phyloP scores from a whole-genome alignment of 1,139 yeast genomes.

The Spencermartinsiella ligniputridi region DNA sequence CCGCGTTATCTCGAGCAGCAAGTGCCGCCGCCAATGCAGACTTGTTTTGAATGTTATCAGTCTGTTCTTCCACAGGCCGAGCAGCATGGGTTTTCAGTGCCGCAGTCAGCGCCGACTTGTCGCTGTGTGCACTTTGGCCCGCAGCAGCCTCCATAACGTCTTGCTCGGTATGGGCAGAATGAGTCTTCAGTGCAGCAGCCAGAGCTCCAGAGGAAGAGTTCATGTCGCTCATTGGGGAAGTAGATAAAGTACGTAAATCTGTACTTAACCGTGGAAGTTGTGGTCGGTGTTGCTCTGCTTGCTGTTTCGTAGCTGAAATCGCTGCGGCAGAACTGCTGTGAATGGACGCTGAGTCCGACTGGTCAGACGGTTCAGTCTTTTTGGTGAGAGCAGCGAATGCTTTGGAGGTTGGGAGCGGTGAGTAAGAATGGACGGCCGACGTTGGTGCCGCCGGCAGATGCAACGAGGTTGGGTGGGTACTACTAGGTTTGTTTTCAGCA shows the following conservation, averaged over 20 bases:
- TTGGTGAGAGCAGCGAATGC: neutral
- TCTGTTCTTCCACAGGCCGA: neutral
- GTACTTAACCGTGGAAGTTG: neutral
- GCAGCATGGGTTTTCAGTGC: neutral
- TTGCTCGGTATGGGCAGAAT: neutral
- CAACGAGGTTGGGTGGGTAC: too few species aligned
- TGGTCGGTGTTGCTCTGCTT: neutral
- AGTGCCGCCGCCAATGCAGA: conserved; percentile 25
- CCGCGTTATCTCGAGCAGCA: conserved; percentile 22
- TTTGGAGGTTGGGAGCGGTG: neutral
- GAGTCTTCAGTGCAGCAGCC: neutral
- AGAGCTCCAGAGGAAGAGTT: neutral
- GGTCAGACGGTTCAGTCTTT: neutral
- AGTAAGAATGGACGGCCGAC: conserved; percentile 1
- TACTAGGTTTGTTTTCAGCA: neutral
- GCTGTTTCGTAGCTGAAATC: neutral
- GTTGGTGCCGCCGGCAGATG: conserved; percentile 1
- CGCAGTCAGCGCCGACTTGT: neutral
- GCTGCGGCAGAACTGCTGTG: conserved; percentile 6
- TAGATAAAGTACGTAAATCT: neutral
- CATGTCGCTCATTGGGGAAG: neutral
- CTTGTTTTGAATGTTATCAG: neutral
- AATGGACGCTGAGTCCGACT: neutral
- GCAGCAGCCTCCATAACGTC: too few species aligned
- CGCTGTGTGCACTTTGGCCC: too few species aligned